A percentile compares a stretch with the other conserved stretches of the same genome.
These are phyloP conservation scores for Yarrowia porcina DNA, from an alignment of 805 yeast genomes.

Conservation along the genomic window DNA sequence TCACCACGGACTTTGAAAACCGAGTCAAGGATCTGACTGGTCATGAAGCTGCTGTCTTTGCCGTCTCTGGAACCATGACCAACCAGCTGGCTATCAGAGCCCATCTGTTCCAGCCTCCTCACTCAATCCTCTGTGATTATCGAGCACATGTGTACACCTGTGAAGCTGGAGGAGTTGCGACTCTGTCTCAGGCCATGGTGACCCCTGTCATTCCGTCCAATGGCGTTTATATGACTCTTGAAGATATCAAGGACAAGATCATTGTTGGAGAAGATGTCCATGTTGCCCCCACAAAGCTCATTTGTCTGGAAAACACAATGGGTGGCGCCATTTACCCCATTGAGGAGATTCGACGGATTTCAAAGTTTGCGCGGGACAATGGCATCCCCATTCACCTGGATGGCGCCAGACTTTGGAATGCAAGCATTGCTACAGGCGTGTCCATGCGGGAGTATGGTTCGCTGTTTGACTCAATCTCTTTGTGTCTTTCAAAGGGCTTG, in stretches of 20 bases:
- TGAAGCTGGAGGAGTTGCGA: conserved; percentile 91
- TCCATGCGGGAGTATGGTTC: conserved; percentile 67
- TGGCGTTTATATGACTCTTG: conserved; percentile 72
- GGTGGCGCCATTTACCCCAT: conserved; percentile 80
- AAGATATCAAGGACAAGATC: conserved; percentile 63
- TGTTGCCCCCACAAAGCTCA: conserved; percentile 79
- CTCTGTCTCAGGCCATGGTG: conserved; percentile 89
- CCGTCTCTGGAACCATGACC: conserved; percentile 86
- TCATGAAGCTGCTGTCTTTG: conserved; percentile 74
- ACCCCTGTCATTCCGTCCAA: conserved; percentile 75
- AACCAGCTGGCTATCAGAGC: conserved; percentile 83
- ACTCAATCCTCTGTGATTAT: conserved; percentile 79
- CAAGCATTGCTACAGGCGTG: conserved; percentile 70
- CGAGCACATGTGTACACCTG: conserved; percentile 78
- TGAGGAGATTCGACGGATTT: conserved; percentile 70
- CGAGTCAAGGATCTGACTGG: conserved; percentile 69
- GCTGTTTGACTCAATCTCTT: conserved; percentile 81
- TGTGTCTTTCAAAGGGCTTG: conserved; percentile 82
- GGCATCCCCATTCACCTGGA: conserved; percentile 72
- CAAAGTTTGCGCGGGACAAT: conserved; percentile 62
- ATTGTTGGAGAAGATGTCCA: conserved; percentile 83
- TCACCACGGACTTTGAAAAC: conserved; percentile 61
- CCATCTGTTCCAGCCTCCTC: conserved; percentile 76
- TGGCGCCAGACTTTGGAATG: conserved; percentile 95
- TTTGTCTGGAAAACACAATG: conserved; percentile 83